These are phyloP conservation scores for Rhynchospora pubera DNA, from an alignment of 176 grass and related monocot genomes.

Conservation along the genomic window DNA sequence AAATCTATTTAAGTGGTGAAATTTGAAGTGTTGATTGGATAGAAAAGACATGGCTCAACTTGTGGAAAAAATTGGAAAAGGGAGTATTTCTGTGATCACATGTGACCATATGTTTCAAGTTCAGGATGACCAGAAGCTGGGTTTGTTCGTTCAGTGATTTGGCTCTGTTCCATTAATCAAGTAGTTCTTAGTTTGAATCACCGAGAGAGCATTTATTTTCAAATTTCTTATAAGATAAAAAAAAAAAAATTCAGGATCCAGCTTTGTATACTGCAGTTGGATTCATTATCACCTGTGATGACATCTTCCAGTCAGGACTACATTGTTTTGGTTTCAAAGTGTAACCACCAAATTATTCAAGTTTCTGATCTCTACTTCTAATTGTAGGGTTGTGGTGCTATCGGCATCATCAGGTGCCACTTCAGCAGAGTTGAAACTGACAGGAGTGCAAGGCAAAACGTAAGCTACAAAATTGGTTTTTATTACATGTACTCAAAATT, in stretches of 20 bases:
- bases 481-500: not conserved
- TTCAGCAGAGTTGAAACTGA: constrained; percentile 7
- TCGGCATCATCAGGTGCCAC: not conserved
- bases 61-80: no score
- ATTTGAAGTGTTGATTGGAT: no score
- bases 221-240: not conserved
- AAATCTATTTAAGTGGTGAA: no score
- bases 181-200: not conserved
- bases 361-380: not conserved
- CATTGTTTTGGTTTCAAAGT: not conserved
- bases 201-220: no score
- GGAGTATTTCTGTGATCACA: no score
- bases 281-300: no score
- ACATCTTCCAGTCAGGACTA: not conserved
- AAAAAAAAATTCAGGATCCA: not conserved
- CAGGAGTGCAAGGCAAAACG: not conserved
- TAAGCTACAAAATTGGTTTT: not conserved
- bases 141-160: no score
- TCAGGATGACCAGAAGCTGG: no score
- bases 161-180: no score
- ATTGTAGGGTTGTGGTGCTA: constrained; percentile 4
- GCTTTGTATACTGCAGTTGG: not conserved
- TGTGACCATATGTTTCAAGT: no score
- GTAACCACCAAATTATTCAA: not conserved
- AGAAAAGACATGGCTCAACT: no score